Conservation (phyloP, 2,329 filamentous ascomycete genomes). For the Exophiala oligosperma region DNA sequence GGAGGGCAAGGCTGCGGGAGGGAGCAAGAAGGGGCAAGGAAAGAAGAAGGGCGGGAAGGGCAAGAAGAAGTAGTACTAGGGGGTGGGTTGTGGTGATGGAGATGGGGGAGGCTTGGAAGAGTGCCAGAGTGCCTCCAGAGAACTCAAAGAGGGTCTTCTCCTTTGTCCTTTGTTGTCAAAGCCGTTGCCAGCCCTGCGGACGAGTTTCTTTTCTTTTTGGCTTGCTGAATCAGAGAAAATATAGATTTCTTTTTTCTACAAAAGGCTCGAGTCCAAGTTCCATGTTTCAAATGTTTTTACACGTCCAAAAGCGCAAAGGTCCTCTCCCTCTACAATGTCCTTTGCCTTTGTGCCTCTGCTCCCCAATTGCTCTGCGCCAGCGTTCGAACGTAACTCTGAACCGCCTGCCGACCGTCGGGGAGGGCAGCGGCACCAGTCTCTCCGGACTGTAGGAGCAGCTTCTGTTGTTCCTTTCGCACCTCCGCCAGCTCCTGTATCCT, state of each 20-base stretch:
- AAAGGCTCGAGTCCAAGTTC: background rate
- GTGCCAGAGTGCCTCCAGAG: background rate
- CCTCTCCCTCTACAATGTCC: conserved; percentile 12
- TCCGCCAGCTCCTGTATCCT: conserved; percentile 15
- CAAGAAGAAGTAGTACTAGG: background rate
- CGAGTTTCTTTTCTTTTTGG: too few relatives aligned
- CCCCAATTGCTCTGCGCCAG: background rate
- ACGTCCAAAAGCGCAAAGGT: background rate
- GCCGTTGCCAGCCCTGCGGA: background rate
- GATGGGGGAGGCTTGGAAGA: background rate
- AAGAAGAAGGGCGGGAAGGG: background rate
- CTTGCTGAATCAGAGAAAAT: too few relatives aligned
- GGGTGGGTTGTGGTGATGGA: background rate
- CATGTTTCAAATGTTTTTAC: background rate
- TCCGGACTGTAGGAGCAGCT: conserved; percentile 51
- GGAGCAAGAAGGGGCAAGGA: background rate
- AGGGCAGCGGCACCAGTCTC: conserved; percentile 28
- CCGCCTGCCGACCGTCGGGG: conserved; percentile 29
- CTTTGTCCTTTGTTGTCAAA: background rate
- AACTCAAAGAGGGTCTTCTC: too few relatives aligned
- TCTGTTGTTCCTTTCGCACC: conserved; percentile 56
- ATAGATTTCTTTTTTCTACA: too few relatives aligned
- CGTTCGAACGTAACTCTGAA: conserved; percentile 22
- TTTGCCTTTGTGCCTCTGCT: conserved; percentile 1
- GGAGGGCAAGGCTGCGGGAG: background rate